Conservation (phyloP, 2,329 filamentous ascomycete genomes). For the Trichoderma sp. region DNA sequence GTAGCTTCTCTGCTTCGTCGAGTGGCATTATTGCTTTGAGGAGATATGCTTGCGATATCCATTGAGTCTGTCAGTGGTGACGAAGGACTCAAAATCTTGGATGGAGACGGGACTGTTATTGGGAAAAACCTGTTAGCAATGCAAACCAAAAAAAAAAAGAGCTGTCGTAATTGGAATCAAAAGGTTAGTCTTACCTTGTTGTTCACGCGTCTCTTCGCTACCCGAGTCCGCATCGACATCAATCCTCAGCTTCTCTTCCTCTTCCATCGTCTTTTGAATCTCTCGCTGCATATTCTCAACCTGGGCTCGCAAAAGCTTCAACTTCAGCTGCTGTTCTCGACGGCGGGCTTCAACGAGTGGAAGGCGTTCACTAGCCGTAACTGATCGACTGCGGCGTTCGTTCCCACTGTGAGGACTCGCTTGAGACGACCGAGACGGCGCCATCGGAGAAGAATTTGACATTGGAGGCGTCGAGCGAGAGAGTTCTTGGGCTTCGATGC, state of each 20-base stretch:
- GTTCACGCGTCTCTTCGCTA: slow-evolving; percentile 25
- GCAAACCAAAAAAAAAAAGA: background rate
- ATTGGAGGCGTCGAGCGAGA: slow-evolving; percentile 24
- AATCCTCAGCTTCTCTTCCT: slow-evolving; percentile 41
- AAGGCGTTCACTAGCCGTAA: slow-evolving; percentile 44
- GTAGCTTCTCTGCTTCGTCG: slow-evolving; percentile 2
- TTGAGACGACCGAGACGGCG: slow-evolving; percentile 30
- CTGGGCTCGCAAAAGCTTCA: slow-evolving; percentile 53
- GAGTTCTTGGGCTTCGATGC: background rate
- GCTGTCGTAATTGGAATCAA: background rate
- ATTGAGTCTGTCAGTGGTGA: slow-evolving; percentile 7
- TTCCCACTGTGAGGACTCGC: slow-evolving; percentile 26
- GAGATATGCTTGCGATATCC: slow-evolving; percentile 23
- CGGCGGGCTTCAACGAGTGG: slow-evolving; percentile 44
- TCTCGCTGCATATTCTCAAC: slow-evolving; percentile 55
- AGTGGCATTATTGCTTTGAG: slow-evolving; percentile 5
- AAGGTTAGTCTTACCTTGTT: slow-evolving; percentile 28
- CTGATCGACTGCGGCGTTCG: slow-evolving; percentile 38
- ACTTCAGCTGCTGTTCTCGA: slow-evolving; percentile 48
- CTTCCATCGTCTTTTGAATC: slow-evolving; percentile 45
- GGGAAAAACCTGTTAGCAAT: background rate
- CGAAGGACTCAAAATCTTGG: slow-evolving; percentile 2
- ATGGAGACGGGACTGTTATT: background rate
- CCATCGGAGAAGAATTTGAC: slow-evolving; percentile 23
- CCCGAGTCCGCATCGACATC: slow-evolving; percentile 35